These are phyloP conservation scores for Hypoxylon sp. DNA, from an alignment of 2,329 filamentous ascomycete species.

Conservation along the genomic window DNA sequence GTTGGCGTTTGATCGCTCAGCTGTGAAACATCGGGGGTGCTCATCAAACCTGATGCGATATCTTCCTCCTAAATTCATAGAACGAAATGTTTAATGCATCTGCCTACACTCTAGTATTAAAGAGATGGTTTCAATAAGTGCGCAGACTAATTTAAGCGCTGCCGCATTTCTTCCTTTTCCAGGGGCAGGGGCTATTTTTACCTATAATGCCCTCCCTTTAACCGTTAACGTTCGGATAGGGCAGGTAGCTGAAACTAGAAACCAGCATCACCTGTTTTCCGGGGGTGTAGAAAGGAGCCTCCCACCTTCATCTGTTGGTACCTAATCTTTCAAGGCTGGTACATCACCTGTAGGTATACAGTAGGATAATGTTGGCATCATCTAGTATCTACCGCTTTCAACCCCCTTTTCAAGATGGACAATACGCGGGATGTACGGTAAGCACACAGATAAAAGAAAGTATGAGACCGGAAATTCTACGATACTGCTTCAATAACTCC, in stretches of 20 bases:
- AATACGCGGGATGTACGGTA: too few relatives aligned
- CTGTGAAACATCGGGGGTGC: conserved; percentile 28
- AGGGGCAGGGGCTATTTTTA: not conserved
- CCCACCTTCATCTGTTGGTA: not conserved
- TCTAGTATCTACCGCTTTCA: not conserved
- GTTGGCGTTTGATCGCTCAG: conserved; percentile 32
- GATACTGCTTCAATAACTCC: too few relatives aligned
- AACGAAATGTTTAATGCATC: conserved; percentile 6
- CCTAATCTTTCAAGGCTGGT: not conserved
- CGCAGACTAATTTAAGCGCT: not conserved
- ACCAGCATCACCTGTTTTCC: not conserved
- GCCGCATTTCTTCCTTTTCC: not conserved
- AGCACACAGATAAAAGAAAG: too few relatives aligned
- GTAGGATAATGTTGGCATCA: not conserved
- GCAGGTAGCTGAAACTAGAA: not conserved
- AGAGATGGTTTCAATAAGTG: not conserved
- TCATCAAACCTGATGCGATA: conserved; percentile 21
- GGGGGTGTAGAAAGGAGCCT: not conserved
- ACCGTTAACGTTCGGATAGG: not conserved
- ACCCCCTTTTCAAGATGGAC: not conserved
- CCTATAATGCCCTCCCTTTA: not conserved
- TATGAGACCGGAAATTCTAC: too few relatives aligned
- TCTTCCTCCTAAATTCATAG: not conserved
- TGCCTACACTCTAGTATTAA: not conserved
- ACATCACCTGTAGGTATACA: not conserved